Base-by-base conservation (phyloP, 2,329 filamentous ascomycete genomes). In the Emmonsiellopsis sp. region DNA sequence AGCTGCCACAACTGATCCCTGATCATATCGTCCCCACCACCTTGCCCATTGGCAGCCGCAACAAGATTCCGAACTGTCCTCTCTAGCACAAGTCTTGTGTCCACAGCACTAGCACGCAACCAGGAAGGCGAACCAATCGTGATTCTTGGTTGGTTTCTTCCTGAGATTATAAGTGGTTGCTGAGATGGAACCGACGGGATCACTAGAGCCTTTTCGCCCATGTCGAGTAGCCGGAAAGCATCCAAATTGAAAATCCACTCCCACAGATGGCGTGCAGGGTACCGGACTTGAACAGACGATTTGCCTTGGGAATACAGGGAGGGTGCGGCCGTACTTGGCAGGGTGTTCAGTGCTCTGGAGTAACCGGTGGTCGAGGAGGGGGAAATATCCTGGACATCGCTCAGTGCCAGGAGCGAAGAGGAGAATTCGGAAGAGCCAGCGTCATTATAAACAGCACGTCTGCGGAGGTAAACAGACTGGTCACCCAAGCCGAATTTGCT, bases 191-290 rank as follows among this genome's bases (percentile, higher is more conserved):
- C 76, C 6, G 69, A 65, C 62, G 75, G 67, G 73, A 89, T 73
- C 2, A 88, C 76, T 26, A 83, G 73, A 0, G 78, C 78, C 52
- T 81, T 79, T 62, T 95, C 89, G 0, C 85, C 82, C 50, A 85
- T 66, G 73, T 87, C 66, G 76, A 80, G 57, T 59, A 70, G 64
- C 61, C 67, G 55, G 73, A 86, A 64, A 54, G 78, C 58, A 0
- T 79, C 74, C 0, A 89, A 76, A 1, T 76, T 70, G 65, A 95
- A 89, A 1, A 95, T 65, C 86, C 88, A 92, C 57, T 86, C 82
- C 63, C 92, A 80, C 0, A 87, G 68, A 40, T 74, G 70, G 47
- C 67, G 67, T 3, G 63, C 63, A 1, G 67, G 65, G 43, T 67
- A 56, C 37, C 64, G 62, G 34, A 60, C 57, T 63, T 65, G 57